A percentile compares a stretch with the other conserved stretches of the same genome.
These are phyloP conservation scores for Apiospora hydei DNA, from an alignment of 2,329 filamentous ascomycete species.

Conservation along the genomic window DNA sequence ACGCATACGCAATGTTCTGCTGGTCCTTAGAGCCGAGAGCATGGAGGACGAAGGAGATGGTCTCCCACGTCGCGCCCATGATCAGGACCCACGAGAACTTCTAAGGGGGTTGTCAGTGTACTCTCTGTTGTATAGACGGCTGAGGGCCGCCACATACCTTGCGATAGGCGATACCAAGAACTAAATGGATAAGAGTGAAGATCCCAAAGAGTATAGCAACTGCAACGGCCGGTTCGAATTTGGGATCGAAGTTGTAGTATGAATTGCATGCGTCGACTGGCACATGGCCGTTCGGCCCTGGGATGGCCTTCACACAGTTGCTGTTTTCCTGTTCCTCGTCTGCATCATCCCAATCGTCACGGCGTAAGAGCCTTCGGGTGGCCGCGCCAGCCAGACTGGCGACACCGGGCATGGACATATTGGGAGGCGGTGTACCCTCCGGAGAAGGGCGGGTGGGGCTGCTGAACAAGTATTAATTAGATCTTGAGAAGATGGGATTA, in stretches of 20 bases:
- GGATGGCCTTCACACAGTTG: constrained; percentile 28
- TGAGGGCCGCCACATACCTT: constrained; percentile 28
- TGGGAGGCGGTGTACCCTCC: background rate
- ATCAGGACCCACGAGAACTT: constrained; percentile 46
- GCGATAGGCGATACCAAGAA: constrained; percentile 34
- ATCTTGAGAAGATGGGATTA: background rate
- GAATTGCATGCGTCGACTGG: constrained; percentile 38
- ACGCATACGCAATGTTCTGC: constrained; percentile 43
- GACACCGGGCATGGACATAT: constrained; percentile 4
- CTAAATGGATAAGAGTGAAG: constrained; percentile 34
- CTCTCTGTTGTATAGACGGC: background rate
- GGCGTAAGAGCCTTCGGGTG: constrained; percentile 27
- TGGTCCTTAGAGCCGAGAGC: constrained; percentile 47
- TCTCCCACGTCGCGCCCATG: constrained; percentile 50
- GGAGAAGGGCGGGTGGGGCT: background rate
- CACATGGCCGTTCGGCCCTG: constrained; percentile 36
- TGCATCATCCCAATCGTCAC: constrained; percentile 27
- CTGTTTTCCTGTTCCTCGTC: constrained; percentile 23
- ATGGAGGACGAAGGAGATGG: constrained; percentile 46
- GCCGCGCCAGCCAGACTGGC: constrained; percentile 4
- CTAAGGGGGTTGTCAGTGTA: constrained; percentile 9
- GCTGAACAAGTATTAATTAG: background rate
- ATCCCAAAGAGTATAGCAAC: constrained; percentile 37
- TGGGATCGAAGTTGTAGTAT: constrained; percentile 40
- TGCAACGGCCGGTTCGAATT: constrained; percentile 37